Conservation (phyloP, 2,329 filamentous ascomycete species). For the Coniochaeta sp. region DNA sequence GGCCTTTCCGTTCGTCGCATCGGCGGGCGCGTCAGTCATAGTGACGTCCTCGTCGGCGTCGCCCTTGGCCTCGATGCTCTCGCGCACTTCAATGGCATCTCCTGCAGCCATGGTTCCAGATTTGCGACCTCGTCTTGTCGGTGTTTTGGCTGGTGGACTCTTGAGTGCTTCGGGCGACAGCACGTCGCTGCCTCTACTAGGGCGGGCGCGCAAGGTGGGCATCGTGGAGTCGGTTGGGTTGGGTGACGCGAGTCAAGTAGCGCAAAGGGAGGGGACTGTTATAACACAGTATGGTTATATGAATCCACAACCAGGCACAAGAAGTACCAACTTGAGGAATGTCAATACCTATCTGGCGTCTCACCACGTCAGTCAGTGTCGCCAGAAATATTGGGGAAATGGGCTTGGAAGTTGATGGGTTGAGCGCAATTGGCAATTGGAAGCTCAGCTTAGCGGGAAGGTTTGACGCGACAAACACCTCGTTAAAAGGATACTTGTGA, state of each 20-base stretch:
- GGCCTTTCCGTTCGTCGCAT: no score
- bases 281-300: no score
- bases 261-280: slow-evolving; percentile 1
- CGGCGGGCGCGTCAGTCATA: slow-evolving; percentile 40
- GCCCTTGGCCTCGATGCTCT: slow-evolving; percentile 42
- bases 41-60: slow-evolving; percentile 33
- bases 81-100: slow-evolving; percentile 40
- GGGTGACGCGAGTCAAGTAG: not conserved
- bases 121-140: slow-evolving; percentile 9
- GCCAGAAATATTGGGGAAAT: not conserved
- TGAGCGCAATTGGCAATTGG: not conserved
- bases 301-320: not conserved
- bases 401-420: no score
- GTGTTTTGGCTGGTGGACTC: slow-evolving; percentile 6
- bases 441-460: not conserved
- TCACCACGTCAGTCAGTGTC: not conserved
- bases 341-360: not conserved
- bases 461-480: not conserved
- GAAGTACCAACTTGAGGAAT: no score
- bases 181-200: slow-evolving; percentile 15
- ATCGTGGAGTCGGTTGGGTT: no score
- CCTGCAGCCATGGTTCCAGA: slow-evolving; percentile 25
- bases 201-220: slow-evolving; percentile 20
- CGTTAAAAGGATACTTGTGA: not conserved
- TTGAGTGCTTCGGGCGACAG: slow-evolving; percentile 10